Evolutionary conservation across 805 yeast species (phyloP).

Genomic region (Candida alai): DNA sequence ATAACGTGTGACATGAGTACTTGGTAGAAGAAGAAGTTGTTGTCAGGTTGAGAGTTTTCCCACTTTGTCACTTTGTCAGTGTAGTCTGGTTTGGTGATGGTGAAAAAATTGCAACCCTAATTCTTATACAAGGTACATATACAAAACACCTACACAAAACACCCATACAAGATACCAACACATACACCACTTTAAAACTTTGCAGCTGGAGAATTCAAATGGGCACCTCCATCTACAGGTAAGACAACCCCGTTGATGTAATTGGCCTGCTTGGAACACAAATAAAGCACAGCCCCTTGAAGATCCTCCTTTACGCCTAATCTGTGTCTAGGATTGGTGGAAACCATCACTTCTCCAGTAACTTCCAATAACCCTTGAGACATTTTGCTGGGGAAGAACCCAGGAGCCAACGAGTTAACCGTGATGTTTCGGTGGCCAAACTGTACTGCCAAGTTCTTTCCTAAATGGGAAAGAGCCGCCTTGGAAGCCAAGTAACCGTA

Average conservation of each 20-base stretch:
- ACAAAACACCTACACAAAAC: not conserved
- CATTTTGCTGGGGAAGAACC: conserved; percentile 76
- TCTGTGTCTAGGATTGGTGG: conserved; percentile 57
- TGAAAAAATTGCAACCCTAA: not conserved
- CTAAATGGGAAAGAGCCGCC: conserved; percentile 70
- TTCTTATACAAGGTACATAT: not conserved
- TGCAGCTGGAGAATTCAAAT: conserved; percentile 24
- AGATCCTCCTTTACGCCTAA: conserved; percentile 61
- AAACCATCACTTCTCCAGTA: conserved; percentile 45
- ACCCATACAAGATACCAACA: no score
- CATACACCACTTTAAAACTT: conserved; percentile 11
- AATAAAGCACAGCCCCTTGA: conserved; percentile 50
- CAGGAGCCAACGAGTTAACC: conserved; percentile 71
- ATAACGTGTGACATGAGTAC: conserved; percentile 21
- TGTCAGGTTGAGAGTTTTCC: not conserved
- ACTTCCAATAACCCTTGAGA: conserved; percentile 56
- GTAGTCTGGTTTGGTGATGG: no score
- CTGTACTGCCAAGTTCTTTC: conserved; percentile 58
- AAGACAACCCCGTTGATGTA: conserved; percentile 66
- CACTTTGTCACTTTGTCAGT: not conserved
- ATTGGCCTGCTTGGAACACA: conserved; percentile 50
- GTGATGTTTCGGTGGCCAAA: conserved; percentile 65
- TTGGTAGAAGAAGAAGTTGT: not conserved
- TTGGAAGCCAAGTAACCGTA: conserved; percentile 73
- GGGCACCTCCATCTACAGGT: conserved; percentile 70